phyloP scores from a whole-genome alignment of 2,329 filamentous ascomycete genomes.

The Talaromyces sp. region DNA sequence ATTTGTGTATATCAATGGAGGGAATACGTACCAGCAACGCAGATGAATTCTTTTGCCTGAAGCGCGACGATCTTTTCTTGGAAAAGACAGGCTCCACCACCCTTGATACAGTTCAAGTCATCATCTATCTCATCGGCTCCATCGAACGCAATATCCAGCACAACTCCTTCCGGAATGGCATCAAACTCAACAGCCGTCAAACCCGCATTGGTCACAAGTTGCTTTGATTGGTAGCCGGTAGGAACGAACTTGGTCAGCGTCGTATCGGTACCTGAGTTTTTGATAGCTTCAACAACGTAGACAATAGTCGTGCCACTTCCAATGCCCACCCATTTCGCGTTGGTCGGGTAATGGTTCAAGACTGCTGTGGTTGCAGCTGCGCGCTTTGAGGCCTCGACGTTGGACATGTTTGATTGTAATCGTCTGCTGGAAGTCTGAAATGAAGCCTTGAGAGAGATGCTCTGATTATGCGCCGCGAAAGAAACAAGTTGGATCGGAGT shows the following conservation, averaged over 20 bases:
- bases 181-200: slow-evolving; percentile 73
- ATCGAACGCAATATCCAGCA: slow-evolving; percentile 88
- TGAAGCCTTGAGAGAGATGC: neutral
- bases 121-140: slow-evolving; percentile 96
- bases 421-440: neutral
- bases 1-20: neutral
- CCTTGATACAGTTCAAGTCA: slow-evolving; percentile 94
- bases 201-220: slow-evolving; percentile 74
- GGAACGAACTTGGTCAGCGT: slow-evolving; percentile 75
- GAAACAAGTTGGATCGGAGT: neutral
- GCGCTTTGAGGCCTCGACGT: slow-evolving; percentile 54
- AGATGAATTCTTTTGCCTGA: slow-evolving; percentile 77
- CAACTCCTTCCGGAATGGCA: slow-evolving; percentile 56
- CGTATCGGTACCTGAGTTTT: slow-evolving; percentile 39
- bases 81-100: slow-evolving; percentile 93
- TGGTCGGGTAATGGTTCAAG: slow-evolving; percentile 53
- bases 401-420: slow-evolving; percentile 23
- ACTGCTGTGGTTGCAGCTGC: slow-evolving; percentile 55
- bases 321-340: slow-evolving; percentile 56
- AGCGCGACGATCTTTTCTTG: slow-evolving; percentile 95
- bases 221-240: slow-evolving; percentile 84
- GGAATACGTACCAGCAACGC: slow-evolving; percentile 61
- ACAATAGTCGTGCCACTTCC: slow-evolving; percentile 61
- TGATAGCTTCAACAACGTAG: slow-evolving; percentile 62
- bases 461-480: neutral